These are phyloP conservation scores for Xylariaceae sp. DNA, from an alignment of 2,329 filamentous ascomycete genomes.

Conservation along the genomic window DNA sequence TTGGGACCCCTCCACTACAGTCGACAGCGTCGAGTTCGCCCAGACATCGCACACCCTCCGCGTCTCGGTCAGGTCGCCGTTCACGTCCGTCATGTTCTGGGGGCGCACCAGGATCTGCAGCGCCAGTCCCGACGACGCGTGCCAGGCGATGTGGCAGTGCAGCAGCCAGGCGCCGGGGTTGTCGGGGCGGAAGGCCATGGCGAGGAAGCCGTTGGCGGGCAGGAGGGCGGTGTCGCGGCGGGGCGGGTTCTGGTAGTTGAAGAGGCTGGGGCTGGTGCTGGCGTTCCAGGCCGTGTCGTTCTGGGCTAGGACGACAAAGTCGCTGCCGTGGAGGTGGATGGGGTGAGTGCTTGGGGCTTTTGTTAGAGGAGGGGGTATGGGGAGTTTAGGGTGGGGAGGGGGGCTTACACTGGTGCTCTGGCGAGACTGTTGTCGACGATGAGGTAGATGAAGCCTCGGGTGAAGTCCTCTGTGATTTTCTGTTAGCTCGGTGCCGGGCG, in stretches of 20 bases:
- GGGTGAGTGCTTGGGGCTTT: conserved; percentile 31
- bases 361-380: conserved; percentile 14
- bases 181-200: conserved; percentile 44
- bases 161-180: conserved; percentile 40
- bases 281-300: conserved; percentile 7
- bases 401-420: conserved; percentile 14
- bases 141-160: conserved; percentile 20
- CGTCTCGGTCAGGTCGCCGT: conserved; percentile 7
- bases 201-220: conserved; percentile 38
- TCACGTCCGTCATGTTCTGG: conserved; percentile 4
- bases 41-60: conserved; percentile 8
- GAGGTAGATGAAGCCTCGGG: conserved; percentile 14
- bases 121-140: conserved; percentile 20
- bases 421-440: conserved; percentile 9
- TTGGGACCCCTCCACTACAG: conserved; percentile 2
- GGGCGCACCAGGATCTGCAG: conserved; percentile 21
- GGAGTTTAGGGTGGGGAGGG: conserved; percentile 1
- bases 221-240: conserved; percentile 43
- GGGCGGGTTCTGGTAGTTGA: conserved; percentile 15
- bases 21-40: conserved; percentile 1
- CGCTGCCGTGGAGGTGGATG: conserved; percentile 48
- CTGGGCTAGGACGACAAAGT: conserved; percentile 41
- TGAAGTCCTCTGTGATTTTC: conserved; percentile 10
- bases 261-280: conserved; percentile 2
- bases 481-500: background rate